A percentile compares a stretch with the other conserved stretches of the same genome.
These are phyloP conservation scores for Lactarius hengduanensis DNA, from an alignment of 768 basidiomycete species.

Conservation along the genomic window DNA sequence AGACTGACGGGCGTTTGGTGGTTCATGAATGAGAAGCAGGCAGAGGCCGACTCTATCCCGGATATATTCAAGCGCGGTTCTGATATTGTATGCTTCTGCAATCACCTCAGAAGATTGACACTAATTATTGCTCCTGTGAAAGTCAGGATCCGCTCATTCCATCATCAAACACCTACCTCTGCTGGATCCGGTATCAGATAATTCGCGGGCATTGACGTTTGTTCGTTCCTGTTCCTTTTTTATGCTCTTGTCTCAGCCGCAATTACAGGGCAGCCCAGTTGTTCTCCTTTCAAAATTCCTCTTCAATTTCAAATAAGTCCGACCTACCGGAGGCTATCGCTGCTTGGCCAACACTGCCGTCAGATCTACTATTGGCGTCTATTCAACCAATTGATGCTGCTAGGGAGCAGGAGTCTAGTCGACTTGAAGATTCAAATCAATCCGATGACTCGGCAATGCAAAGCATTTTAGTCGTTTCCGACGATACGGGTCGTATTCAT, in stretches of 20 bases:
- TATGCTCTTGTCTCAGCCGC: slow-evolving; percentile 13
- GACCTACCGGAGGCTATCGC: slow-evolving; percentile 58
- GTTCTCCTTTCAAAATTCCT: slow-evolving; percentile 76
- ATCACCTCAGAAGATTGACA: slow-evolving; percentile 11
- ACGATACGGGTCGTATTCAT: slow-evolving; percentile 56
- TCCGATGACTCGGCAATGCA: slow-evolving; percentile 50
- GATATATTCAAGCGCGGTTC: slow-evolving; percentile 73
- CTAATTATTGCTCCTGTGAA: slow-evolving; percentile 27
- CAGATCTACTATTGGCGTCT: slow-evolving; percentile 57
- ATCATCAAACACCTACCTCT: slow-evolving; percentile 67
- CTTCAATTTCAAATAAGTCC: slow-evolving; percentile 47
- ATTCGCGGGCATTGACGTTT: slow-evolving; percentile 64
- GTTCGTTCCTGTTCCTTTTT: slow-evolving; percentile 37
- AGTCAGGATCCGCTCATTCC: slow-evolving; percentile 80
- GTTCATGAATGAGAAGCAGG: slow-evolving; percentile 53
- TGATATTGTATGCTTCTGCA: slow-evolving; percentile 50
- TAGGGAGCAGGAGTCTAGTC: slow-evolving; percentile 34
- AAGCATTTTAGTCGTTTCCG: slow-evolving; percentile 63
- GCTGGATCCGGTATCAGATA: slow-evolving; percentile 67
- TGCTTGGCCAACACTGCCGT: slow-evolving; percentile 65
- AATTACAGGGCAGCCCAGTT: slow-evolving; percentile 65
- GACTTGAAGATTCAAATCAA: slow-evolving; percentile 42
- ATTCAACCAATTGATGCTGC: slow-evolving; percentile 47
- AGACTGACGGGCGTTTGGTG: slow-evolving; percentile 66
- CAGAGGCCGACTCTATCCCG: slow-evolving; percentile 49